phyloP scores from a whole-genome alignment of 2,329 filamentous ascomycete species.

The Claviceps maximensis region DNA sequence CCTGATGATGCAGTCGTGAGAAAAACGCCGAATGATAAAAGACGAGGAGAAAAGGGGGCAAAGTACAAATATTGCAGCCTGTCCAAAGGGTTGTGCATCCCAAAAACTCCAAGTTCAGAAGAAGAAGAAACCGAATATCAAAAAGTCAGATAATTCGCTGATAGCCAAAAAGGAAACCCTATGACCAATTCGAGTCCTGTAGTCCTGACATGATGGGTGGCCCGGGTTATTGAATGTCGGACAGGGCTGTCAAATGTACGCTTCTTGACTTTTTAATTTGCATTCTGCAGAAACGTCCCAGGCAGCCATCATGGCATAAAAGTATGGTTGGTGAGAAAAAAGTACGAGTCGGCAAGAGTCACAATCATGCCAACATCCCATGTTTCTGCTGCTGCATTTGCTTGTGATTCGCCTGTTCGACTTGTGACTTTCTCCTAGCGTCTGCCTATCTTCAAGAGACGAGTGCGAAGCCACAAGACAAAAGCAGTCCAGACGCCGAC shows the following conservation, averaged over 20 bases:
- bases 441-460: conserved; percentile 27
- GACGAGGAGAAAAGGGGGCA: neutral
- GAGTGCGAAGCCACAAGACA: conserved; percentile 50
- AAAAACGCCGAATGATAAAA: neutral
- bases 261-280: neutral
- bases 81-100: neutral
- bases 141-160: neutral
- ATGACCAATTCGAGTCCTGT: neutral
- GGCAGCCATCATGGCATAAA: neutral
- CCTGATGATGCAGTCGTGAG: conserved; percentile 3
- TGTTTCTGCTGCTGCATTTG: neutral
- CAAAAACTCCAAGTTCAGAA: neutral
- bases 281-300: neutral
- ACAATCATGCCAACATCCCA: conserved; percentile 1
- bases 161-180: neutral
- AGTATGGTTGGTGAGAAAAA: neutral
- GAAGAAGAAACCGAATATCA: no score
- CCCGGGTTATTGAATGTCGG: neutral
- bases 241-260: neutral
- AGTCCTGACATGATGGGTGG: neutral
- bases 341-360: neutral
- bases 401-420: neutral
- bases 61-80: neutral
- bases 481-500: conserved; percentile 50
- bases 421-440: conserved; percentile 19